Percentiles rank a stretch among this genome's conserved stretches.
Evolutionary conservation across 176 grass and related monocot genomes (phyloP).

Genomic region (Avena sativa): DNA sequence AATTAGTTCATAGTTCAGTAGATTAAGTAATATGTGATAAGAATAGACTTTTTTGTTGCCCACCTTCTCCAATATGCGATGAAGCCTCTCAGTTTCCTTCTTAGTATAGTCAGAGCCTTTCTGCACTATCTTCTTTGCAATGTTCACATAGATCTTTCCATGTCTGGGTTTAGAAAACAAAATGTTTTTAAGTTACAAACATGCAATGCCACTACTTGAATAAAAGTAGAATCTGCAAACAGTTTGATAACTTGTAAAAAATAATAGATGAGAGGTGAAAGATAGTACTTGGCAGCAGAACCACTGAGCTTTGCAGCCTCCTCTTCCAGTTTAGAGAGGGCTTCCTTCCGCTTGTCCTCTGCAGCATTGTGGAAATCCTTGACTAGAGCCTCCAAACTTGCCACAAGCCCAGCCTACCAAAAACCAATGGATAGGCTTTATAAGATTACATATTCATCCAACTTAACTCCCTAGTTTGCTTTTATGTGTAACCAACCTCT

Average conservation of each 20-base stretch:
- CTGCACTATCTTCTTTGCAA: conserved; percentile 71
- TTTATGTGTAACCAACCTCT: conserved; percentile 58
- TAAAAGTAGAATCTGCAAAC: neutral
- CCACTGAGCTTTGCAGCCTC: conserved; percentile 91
- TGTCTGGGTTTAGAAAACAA: conserved; percentile 55
- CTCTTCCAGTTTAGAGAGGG: conserved; percentile 81
- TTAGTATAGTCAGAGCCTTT: conserved; percentile 83
- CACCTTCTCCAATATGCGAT: conserved; percentile 91
- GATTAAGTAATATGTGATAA: conserved; percentile 19
- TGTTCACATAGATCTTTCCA: conserved; percentile 82
- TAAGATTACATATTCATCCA: conserved; percentile 4
- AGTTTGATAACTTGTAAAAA: neutral
- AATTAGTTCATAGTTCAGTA: conserved; percentile 28
- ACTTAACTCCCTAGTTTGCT: neutral
- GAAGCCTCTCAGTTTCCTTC: conserved; percentile 86
- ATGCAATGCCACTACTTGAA: neutral
- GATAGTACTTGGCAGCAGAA: conserved; percentile 76
- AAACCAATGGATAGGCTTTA: conserved; percentile 33
- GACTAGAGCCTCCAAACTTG: conserved; percentile 73
- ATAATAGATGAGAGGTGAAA: neutral
- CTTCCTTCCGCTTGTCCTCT: conserved; percentile 67
- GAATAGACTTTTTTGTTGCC: neutral
- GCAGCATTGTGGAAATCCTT: conserved; percentile 77
- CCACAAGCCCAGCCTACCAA: conserved; percentile 78
- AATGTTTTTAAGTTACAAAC: neutral